Conservation (phyloP, 148 eudicot genomes). For the Euryodendron excelsum region DNA sequence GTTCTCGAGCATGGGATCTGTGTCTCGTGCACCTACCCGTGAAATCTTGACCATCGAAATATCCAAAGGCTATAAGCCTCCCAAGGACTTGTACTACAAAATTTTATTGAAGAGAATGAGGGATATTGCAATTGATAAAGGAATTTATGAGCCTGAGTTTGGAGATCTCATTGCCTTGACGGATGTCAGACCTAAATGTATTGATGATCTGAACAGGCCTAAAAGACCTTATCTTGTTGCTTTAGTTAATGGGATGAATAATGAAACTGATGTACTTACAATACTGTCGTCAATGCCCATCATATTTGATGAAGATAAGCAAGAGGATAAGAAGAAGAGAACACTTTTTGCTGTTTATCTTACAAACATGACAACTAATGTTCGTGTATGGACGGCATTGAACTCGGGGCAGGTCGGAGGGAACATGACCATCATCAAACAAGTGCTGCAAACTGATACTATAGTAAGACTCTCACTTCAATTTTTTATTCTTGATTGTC, state of each 20-base stretch:
- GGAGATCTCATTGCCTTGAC: constrained; percentile 53
- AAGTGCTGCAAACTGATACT: constrained; percentile 14
- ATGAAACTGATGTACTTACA: constrained; percentile 1
- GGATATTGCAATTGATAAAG: constrained; percentile 15
- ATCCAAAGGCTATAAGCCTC: neutral
- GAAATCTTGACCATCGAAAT: constrained; percentile 4
- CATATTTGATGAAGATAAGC: neutral
- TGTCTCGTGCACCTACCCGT: constrained; percentile 27
- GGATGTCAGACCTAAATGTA: constrained; percentile 31
- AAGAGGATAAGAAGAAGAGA: constrained; percentile 2
- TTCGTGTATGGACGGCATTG: constrained; percentile 52
- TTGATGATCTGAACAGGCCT: constrained; percentile 35
- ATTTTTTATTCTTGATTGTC: neutral
- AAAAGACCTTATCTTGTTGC: constrained; percentile 26
- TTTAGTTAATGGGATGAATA: constrained; percentile 17
- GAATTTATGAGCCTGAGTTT: constrained; percentile 36
- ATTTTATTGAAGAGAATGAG: constrained; percentile 7
- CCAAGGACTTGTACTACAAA: constrained; percentile 29
- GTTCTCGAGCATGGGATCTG: constrained; percentile 20
- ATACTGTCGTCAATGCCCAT: constrained; percentile 24
- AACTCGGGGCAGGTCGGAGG: neutral
- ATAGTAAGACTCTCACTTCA: constrained; percentile 23
- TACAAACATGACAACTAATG: constrained; percentile 33
- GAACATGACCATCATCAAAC: constrained; percentile 20
- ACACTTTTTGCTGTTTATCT: constrained; percentile 33